These are phyloP conservation scores for Pascua guehoae DNA, from an alignment of 1,284 basidiomycete species.

Conservation along the genomic window DNA sequence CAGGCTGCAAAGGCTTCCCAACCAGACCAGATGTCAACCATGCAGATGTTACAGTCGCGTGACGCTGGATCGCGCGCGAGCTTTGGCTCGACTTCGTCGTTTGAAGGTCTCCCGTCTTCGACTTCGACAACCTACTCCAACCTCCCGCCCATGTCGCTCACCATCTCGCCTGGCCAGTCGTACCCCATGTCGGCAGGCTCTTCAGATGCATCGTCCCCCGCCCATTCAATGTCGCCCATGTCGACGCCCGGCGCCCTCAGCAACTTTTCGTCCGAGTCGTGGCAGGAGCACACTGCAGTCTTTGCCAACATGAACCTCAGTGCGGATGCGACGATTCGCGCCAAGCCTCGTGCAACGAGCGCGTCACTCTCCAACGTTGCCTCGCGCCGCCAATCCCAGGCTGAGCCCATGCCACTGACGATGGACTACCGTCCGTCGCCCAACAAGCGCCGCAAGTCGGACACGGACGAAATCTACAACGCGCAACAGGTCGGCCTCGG, in stretches of 20 bases:
- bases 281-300: slow-evolving; percentile 20
- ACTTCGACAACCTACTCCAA: slow-evolving; percentile 10
- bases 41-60: too few relatives aligned
- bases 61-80: background rate
- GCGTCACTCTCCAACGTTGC: slow-evolving; percentile 4
- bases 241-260: too few relatives aligned
- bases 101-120: slow-evolving; percentile 15
- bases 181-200: slow-evolving; percentile 14
- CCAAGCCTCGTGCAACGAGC: slow-evolving; percentile 10
- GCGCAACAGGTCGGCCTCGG: slow-evolving; percentile 23
- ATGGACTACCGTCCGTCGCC: slow-evolving; percentile 4
- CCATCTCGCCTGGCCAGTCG: slow-evolving; percentile 13
- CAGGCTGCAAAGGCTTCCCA: slow-evolving; percentile 1
- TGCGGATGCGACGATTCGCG: slow-evolving; percentile 11
- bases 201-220: slow-evolving; percentile 17
- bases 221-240: slow-evolving; percentile 16
- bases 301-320: slow-evolving; percentile 16
- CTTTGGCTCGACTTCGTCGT: slow-evolving; percentile 8
- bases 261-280: slow-evolving; percentile 15
- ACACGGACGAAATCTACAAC: slow-evolving; percentile 24
- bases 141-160: slow-evolving; percentile 15
- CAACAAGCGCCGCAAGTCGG: slow-evolving; percentile 37
- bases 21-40: too few relatives aligned
- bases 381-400: slow-evolving; percentile 6
- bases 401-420: background rate